Evolutionary conservation across 164 flowering plant species (phyloP), one percentile per base, ranked within the genome.

Genomic region (Pachysandra terminalis): DNA sequence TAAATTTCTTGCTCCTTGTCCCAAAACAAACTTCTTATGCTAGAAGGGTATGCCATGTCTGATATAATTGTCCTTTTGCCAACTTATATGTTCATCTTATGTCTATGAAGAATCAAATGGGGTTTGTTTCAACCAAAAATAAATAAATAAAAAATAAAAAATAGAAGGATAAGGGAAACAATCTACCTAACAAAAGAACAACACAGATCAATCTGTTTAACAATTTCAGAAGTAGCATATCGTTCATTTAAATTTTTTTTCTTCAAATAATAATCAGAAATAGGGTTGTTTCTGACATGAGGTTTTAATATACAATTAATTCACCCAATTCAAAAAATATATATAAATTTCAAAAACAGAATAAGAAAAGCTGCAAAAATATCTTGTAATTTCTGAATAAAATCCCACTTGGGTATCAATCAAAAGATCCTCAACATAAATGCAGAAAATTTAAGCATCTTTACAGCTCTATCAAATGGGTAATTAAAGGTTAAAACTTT

Each of bases 341-440:
- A 7, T 3, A 32, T n/a, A 61, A 19, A 15, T 40, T 40, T n/a
- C 22, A 22, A 19, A 7, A 25, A 55, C 51, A 17, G 17, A 13
- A 23, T 3, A 32, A 7, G 37, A 32, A 32, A 59, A 3, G 16
- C 23, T 25, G 15, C 24, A 56, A 32, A 48, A n/a, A 32, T 7
- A 32, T 22, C 58, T 25, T 56, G 58, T 24, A 56, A 56, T 56
- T n/a, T 56, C 58, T 56, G 58, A 22, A 12, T 40, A 61, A 53
- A 61, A 61, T 28, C 37, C 66, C 59, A 68, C 21, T 62, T 61
- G 59, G 60, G 72, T 62, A 22, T 53, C 23, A 24, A 27, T 28
- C 22, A 9, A 16, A 51, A 24, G 41, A 56, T 22, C 24, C 8
- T 35, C 22, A 5, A 14, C n/a, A 64, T 27, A 25, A 51, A n/a